These are phyloP conservation scores for Fusarium sublunatum DNA, from an alignment of 2,329 filamentous ascomycete species.

Conservation along the genomic window DNA sequence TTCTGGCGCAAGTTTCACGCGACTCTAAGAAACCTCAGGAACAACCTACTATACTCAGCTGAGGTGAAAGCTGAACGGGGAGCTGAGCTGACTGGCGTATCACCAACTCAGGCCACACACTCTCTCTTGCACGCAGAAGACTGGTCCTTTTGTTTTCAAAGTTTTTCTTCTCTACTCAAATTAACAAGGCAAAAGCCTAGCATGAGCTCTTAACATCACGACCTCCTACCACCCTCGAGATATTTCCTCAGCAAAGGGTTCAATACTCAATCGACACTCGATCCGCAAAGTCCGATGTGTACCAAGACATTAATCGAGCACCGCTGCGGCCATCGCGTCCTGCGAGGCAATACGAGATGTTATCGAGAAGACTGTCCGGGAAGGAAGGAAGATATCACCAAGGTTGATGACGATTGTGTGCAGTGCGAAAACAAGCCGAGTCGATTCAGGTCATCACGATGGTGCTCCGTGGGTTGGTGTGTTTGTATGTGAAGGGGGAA, in stretches of 20 bases:
- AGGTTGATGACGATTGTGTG: conserved; percentile 50
- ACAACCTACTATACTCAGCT: background rate
- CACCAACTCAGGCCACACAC: conserved; percentile 15
- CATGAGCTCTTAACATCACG: background rate
- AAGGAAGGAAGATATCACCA: conserved; percentile 47
- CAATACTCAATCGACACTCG: conserved; percentile 2
- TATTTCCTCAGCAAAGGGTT: background rate
- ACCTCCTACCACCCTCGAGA: background rate
- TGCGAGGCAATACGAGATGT: conserved; percentile 52
- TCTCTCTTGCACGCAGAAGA: background rate
- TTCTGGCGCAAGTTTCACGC: conserved; percentile 4
- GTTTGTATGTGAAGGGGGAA: conserved; percentile 41
- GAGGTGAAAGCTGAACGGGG: conserved; percentile 3
- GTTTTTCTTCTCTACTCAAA: background rate
- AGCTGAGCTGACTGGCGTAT: conserved; percentile 15
- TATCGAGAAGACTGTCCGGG: conserved; percentile 49
- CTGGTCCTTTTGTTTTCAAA: conserved; percentile 8
- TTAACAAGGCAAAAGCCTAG: background rate
- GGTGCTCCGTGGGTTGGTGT: conserved; percentile 53
- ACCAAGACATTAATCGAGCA: conserved; percentile 50
- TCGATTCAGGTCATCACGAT: conserved; percentile 49
- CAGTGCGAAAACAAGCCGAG: conserved; percentile 50
- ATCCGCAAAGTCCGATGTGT: conserved; percentile 47
- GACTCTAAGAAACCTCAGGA: conserved; percentile 1
- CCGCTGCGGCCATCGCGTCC: conserved; percentile 52